Evolutionary conservation across 2,329 filamentous ascomycete genomes (phyloP).

Genomic region (Claviceps sp.): DNA sequence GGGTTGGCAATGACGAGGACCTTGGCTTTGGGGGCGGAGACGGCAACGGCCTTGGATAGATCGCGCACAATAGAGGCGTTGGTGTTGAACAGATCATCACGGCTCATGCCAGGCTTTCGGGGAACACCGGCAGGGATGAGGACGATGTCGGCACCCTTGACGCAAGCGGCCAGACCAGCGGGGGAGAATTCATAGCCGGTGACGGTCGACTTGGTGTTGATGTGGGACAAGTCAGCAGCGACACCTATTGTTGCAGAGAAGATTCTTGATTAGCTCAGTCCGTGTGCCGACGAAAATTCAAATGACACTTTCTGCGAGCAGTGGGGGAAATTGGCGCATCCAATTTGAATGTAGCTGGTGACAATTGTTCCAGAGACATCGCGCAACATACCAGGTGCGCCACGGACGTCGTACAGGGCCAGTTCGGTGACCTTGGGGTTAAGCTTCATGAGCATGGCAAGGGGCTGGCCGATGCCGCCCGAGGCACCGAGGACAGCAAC

Average conservation of each 20-base stretch:
- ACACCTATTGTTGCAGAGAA: slow-evolving; percentile 53
- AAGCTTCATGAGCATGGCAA: slow-evolving; percentile 96
- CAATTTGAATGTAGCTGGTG: background rate
- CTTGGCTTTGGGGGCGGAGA: slow-evolving; percentile 82
- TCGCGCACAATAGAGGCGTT: slow-evolving; percentile 99
- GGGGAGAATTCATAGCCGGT: slow-evolving; percentile 74
- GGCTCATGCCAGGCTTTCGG: slow-evolving; percentile 98
- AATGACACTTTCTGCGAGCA: too few species aligned
- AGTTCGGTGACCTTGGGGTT: slow-evolving; percentile 91
- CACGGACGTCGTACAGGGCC: slow-evolving; percentile 94
- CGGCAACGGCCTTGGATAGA: slow-evolving; percentile 86
- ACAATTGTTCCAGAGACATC: background rate
- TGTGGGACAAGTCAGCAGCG: slow-evolving; percentile 93
- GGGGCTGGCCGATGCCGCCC: slow-evolving; percentile 95
- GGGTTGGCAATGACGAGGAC: slow-evolving; percentile 98
- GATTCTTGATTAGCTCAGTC: background rate
- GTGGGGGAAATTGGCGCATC: slow-evolving; percentile 7
- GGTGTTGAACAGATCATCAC: slow-evolving; percentile 99
- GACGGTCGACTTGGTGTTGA: slow-evolving; percentile 97
- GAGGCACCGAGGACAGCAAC: slow-evolving; percentile 93
- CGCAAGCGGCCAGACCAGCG: slow-evolving; percentile 60
- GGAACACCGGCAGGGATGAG: slow-evolving; percentile 97
- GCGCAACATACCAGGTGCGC: slow-evolving; percentile 63
- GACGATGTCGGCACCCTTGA: slow-evolving; percentile 84
- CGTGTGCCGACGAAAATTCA: background rate